phyloP scores from a whole-genome alignment of 306 rosid genomes.

The Vigna angularis region DNA sequence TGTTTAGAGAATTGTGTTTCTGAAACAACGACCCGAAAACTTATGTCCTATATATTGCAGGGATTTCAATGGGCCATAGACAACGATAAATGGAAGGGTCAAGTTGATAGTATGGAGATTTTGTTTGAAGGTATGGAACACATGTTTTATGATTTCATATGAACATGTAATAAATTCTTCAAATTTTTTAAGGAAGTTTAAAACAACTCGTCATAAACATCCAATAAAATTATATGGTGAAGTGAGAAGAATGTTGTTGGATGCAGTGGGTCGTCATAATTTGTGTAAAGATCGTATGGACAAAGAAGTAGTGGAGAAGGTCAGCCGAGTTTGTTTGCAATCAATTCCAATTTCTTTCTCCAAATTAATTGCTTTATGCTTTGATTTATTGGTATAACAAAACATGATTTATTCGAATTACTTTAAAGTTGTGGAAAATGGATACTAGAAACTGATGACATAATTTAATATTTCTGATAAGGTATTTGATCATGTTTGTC shows the following conservation, averaged over 20 bases:
- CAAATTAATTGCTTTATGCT: conserved; percentile 32
- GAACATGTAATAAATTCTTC: conserved; percentile 16
- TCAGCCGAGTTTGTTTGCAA: conserved; percentile 40
- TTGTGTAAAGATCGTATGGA: conserved; percentile 67
- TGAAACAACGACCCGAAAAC: conserved; percentile 1
- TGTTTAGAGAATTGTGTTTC: not conserved
- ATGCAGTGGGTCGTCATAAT: conserved; percentile 73
- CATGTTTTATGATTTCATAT: conserved; percentile 16
- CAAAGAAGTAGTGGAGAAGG: conserved; percentile 94
- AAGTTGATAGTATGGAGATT: conserved; percentile 75
- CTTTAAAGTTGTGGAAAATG: conserved; percentile 28
- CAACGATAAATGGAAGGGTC: conserved; percentile 76
- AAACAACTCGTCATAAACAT: too few relatives aligned
- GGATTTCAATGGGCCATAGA: conserved; percentile 92
- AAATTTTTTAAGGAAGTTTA: not conserved
- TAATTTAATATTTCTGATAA: conserved; percentile 47
- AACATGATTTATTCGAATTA: conserved; percentile 4
- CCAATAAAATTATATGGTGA: not conserved
- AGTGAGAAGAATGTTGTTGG: conserved; percentile 10
- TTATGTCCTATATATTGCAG: conserved; percentile 50
- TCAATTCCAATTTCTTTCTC: conserved; percentile 23
- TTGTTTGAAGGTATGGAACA: conserved; percentile 73
- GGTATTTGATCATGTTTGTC: conserved; percentile 95
- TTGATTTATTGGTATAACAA: conserved; percentile 35
- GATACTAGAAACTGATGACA: conserved; percentile 9